Evolutionary conservation across 2,329 filamentous ascomycete species (phyloP), one percentile per base, ranked within the genome.

Genomic region (Colletotrichum incanum): DNA sequence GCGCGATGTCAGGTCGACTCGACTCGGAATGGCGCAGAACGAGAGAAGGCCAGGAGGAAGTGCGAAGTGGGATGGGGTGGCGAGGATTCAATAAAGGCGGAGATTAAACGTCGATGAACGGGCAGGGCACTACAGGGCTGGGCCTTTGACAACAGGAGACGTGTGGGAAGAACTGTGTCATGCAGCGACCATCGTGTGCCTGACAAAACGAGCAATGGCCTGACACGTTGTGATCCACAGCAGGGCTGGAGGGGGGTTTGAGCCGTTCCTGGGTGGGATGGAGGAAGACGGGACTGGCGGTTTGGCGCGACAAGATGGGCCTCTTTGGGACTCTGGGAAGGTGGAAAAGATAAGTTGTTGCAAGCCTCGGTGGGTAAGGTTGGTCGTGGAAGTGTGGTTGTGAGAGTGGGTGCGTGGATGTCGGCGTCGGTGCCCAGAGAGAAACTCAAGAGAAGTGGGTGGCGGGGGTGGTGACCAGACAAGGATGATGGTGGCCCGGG

Each of bases 91-190:
- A 73, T 73, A 68, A 67, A 65, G 60, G 49, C 65, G 70, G 65
- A 74, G 61, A 74, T 73, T 74, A 74, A 72, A 70, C 72, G 65
- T 65, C 70, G 69, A 70, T 66, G 58, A 61, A 65, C 65, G 56
- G 52, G 61, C 72, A 73, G 56, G 65, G 68, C 72, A 45, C 55
- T 41, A 41, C 72, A 73, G 69, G 72, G 60, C 63, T 65, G 43
- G 65, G 55, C 68, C 58, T 67, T 66, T 63, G 72, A 58, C 60
- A 65, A 65, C 65, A 59, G 65, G 70, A 74, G 65, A 69, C 54
- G 61, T 43, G 64, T 65, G 59, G 56, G 65, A 64, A 52, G 70
- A 70, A 63, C 63, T 73, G 72, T 73, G 62, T 74, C 70, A 74
- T 74, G 70, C 70, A 73, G 23, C 56, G 60, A 61, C 72, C 69